Percentiles rank a stretch among this genome's conserved stretches.
phyloP scores from a whole-genome alignment of 495 filamentous ascomycete species.

The Neurospora africana region DNA sequence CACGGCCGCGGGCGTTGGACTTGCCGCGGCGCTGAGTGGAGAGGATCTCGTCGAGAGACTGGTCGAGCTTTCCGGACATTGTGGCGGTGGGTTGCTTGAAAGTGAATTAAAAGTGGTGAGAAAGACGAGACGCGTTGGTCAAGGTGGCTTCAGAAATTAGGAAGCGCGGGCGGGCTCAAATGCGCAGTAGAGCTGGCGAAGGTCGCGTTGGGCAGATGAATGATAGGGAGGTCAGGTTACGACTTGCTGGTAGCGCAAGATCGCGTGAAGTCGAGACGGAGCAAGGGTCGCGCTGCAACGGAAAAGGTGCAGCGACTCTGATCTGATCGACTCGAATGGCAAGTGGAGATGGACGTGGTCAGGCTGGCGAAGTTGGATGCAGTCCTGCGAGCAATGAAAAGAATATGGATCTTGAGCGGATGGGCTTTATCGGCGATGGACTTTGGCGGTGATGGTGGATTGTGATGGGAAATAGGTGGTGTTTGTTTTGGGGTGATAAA shows the following conservation, averaged over 20 bases:
- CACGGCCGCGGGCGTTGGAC: constrained; percentile 38
- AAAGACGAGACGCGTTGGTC: neutral
- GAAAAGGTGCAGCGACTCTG: constrained; percentile 2
- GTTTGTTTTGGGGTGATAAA: neutral
- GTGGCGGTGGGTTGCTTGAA: constrained; percentile 24
- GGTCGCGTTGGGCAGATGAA: constrained; percentile 1
- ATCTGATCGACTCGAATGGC: constrained; percentile 5
- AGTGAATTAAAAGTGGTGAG: constrained; percentile 13
- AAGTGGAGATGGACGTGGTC: constrained; percentile 1
- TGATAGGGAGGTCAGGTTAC: constrained; percentile 3
- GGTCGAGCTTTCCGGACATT: constrained; percentile 91
- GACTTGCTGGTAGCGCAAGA: constrained; percentile 1
- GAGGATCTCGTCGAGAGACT: constrained; percentile 93
- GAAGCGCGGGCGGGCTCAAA: neutral
- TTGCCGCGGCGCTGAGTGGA: constrained; percentile 48
- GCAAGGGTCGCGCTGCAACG: neutral
- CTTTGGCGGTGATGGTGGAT: constrained; percentile 12
- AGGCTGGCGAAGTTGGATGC: constrained; percentile 37
- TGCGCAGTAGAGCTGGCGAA: constrained; percentile 1
- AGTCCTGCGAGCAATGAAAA: constrained; percentile 20
- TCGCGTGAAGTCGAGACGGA: constrained; percentile 12
- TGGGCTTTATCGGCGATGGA: constrained; percentile 5
- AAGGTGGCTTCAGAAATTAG: neutral
- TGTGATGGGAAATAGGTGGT: constrained; percentile 7
- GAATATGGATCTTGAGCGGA: constrained; percentile 6